Conservation (phyloP, 306 rosid species). For the Dryas drummondii region DNA sequence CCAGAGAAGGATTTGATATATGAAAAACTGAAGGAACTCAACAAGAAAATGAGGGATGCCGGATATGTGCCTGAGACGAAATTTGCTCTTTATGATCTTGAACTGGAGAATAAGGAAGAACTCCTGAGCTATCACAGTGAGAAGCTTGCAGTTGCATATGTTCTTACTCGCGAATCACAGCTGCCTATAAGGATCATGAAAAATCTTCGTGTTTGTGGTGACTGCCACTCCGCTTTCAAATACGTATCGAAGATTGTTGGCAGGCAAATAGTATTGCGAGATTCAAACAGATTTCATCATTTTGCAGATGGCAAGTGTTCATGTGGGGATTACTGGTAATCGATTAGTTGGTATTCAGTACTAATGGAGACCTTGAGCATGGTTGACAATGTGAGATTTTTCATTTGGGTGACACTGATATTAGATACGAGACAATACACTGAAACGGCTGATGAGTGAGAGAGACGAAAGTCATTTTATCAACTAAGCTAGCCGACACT, state of each 20-base stretch:
- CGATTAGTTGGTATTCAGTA: not conserved
- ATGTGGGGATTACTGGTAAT: constrained; percentile 84
- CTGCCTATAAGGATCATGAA: constrained; percentile 90
- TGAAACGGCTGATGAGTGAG: not conserved
- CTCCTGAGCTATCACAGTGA: constrained; percentile 83
- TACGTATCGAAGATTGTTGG: constrained; percentile 68
- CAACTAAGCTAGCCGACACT: not conserved
- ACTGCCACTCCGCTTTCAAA: constrained; percentile 89
- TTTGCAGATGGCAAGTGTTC: constrained; percentile 75
- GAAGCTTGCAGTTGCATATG: constrained; percentile 86
- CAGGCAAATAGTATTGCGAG: constrained; percentile 69
- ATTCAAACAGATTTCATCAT: constrained; percentile 88
- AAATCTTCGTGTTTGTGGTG: constrained; percentile 89
- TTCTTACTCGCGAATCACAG: constrained; percentile 69
- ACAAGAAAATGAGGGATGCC: constrained; percentile 55
- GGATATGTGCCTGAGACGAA: constrained; percentile 87
- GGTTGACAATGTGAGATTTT: not conserved
- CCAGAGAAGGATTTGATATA: constrained; percentile 69
- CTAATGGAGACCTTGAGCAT: constrained; percentile 11
- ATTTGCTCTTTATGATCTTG: constrained; percentile 80
- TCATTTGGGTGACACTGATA: not conserved
- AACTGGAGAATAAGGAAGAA: constrained; percentile 81
- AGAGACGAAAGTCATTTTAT: not conserved
- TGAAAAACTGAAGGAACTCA: constrained; percentile 65
- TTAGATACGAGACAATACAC: not conserved